A percentile compares a stretch with the other conserved stretches of the same genome.
phyloP scores from a whole-genome alignment of 495 filamentous ascomycete genomes.

The Podospora pseudopauciseta region DNA sequence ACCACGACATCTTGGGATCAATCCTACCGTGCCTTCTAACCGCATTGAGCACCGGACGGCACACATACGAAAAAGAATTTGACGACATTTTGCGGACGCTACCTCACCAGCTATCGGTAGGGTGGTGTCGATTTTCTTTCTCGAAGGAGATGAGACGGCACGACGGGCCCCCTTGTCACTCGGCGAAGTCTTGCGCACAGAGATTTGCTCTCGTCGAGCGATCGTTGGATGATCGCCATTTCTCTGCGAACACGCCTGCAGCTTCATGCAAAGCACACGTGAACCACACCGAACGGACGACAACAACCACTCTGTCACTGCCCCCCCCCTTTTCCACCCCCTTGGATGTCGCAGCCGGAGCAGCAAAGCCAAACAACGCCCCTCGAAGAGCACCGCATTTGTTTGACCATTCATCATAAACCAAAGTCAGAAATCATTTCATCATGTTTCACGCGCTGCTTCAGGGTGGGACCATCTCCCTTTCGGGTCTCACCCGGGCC shows the following conservation, averaged over 20 bases:
- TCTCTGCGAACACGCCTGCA: not conserved
- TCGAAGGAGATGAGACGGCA: constrained; percentile 4
- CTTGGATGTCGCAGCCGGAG: not conserved
- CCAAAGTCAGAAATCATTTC: constrained; percentile 7
- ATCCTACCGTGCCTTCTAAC: constrained; percentile 13
- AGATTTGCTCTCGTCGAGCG: not conserved
- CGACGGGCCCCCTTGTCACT: not conserved
- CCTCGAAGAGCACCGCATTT: not conserved
- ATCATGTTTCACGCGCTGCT: constrained; percentile 16
- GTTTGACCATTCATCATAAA: constrained; percentile 10
- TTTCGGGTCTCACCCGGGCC: constrained; percentile 17
- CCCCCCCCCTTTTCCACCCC: not conserved
- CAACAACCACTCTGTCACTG: not conserved
- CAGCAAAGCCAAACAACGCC: not conserved
- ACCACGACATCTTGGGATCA: constrained; percentile 10
- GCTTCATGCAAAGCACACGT: constrained; percentile 9
- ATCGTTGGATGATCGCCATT: constrained; percentile 12
- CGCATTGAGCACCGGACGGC: constrained; percentile 11
- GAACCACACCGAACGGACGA: not conserved
- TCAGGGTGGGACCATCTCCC: constrained; percentile 19
- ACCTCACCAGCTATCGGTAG: not conserved
- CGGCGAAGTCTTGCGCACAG: not conserved
- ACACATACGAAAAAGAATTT: constrained; percentile 14
- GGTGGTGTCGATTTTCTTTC: constrained; percentile 4
- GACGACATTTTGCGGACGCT: constrained; percentile 6